These are phyloP conservation scores for Citrus hindsii DNA, from an alignment of 345 rosid genomes.

Conservation along the genomic window DNA sequence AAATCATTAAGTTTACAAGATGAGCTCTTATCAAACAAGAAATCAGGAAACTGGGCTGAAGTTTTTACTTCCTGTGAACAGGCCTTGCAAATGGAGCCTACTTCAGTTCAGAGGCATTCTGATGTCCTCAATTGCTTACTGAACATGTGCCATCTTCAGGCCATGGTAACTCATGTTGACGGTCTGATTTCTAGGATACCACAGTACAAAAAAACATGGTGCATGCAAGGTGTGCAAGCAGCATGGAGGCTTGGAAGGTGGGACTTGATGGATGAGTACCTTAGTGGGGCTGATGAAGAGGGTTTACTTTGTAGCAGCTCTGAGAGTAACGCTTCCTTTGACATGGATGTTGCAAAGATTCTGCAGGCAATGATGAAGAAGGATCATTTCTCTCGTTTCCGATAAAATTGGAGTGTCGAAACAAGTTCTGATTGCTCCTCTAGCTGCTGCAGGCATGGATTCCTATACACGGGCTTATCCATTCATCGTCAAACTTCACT, in stretches of 20 bases:
- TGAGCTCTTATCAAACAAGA: constrained; percentile 78
- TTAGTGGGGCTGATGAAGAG: constrained; percentile 75
- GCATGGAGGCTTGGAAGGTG: constrained; percentile 99
- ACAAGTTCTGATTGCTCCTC: constrained; percentile 94
- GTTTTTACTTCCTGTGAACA: constrained; percentile 93
- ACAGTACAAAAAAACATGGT: constrained; percentile 91
- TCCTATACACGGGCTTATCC: constrained; percentile 93
- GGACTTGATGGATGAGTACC: constrained; percentile 98
- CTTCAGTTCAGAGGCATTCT: constrained; percentile 85
- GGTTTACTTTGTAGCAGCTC: constrained; percentile 84
- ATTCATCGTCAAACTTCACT: constrained; percentile 84
- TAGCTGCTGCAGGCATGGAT: constrained; percentile 99
- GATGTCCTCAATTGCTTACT: constrained; percentile 90
- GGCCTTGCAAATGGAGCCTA: constrained; percentile 94
- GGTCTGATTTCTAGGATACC: constrained; percentile 91
- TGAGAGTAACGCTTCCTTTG: constrained; percentile 95
- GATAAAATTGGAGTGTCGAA: constrained; percentile 81
- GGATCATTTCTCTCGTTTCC: constrained; percentile 69
- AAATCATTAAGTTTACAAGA: constrained; percentile 83
- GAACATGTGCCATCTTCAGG: constrained; percentile 98
- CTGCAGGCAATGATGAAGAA: constrained; percentile 91
- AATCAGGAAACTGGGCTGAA: constrained; percentile 95
- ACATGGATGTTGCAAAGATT: constrained; percentile 94
- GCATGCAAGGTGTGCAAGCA: constrained; percentile 99
- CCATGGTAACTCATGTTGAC: constrained; percentile 94